Evolutionary conservation across 371 early-diverging fungal genomes (phyloP).

Genomic region (Mortierella sp.): DNA sequence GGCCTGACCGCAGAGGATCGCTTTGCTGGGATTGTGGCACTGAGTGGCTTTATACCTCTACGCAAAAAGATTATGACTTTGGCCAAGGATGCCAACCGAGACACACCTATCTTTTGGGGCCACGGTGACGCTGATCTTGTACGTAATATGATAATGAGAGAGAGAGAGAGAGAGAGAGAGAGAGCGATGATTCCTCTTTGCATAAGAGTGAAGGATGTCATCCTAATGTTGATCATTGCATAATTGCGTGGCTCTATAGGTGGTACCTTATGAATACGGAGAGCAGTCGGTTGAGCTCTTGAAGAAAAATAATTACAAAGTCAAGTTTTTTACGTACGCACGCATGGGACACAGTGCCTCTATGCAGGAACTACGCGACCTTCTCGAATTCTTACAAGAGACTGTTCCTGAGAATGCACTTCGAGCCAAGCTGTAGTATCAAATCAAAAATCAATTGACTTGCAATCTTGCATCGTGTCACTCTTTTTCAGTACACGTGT

Average conservation of each 20-base stretch:
- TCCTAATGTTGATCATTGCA: background rate
- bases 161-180: too few relatives aligned
- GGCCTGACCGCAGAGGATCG: slow-evolving; percentile 75
- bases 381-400: slow-evolving; percentile 69
- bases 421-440: background rate
- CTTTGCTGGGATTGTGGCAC: slow-evolving; percentile 57
- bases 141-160: slow-evolving; percentile 1
- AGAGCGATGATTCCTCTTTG: background rate
- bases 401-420: slow-evolving; percentile 45
- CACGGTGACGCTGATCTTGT: slow-evolving; percentile 86
- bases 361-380: slow-evolving; percentile 77
- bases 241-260: slow-evolving; percentile 19
- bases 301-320: slow-evolving; percentile 66
- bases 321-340: slow-evolving; percentile 77
- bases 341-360: slow-evolving; percentile 81
- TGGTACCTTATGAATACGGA: slow-evolving; percentile 78
- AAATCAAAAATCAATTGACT: background rate
- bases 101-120: slow-evolving; percentile 82
- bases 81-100: slow-evolving; percentile 69
- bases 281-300: slow-evolving; percentile 68
- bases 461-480: too few relatives aligned
- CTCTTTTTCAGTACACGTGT: too few relatives aligned
- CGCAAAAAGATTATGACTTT: slow-evolving; percentile 61
- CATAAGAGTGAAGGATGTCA: background rate
- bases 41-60: slow-evolving; percentile 84